Base-by-base conservation (phyloP, 495 filamentous ascomycete species). In the Glarea lozoyensis region DNA sequence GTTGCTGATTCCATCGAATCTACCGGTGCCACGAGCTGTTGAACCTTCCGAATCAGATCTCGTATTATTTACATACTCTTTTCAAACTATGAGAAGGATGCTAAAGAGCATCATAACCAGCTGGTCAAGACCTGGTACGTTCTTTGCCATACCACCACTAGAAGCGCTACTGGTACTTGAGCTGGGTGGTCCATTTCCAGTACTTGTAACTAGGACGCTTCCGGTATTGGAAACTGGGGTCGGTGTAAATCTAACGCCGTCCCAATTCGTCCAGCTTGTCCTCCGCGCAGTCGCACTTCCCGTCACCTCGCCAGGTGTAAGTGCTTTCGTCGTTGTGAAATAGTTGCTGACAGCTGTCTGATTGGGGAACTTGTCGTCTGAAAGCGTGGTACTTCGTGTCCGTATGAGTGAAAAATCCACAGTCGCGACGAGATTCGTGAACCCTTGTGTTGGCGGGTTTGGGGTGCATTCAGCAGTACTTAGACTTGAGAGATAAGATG, bases 281-380 rank as follows among this genome's bases (percentile, higher is more conserved):
- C 31, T 21, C 27, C 43, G 38, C 21, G 5, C 37, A 2, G 33
- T 49, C 32, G 46, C 46, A 11, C 40, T 44, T n/a, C 46, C 46
- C 1, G 46, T 44, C 10, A 49, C 38, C 15, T 35, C 10, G 6
- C 46, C 46, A 3, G 46, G 23, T 1, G 40, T 49, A 5, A 33
- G 6, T 9, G 5, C 38, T n/a, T 9, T 18, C 13, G 46, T 49
- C 9, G 19, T 24, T 2, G 46, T 37, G 15, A 12, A 43, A 18
- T 49, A 49, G 9, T 33, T 31, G 31, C 46, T 49, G 7, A 38
- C 32, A 6, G 39, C 46, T 1, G 46, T 49, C 9, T 37, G 29
- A 25, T 49, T 49, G 6, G 46, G 46, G 31, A 38, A 43, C n/a
- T 13, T 20, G 44, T 49, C 46, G 5, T 5, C 38, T 5, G 40